These are phyloP conservation scores for Penicillium sp. DNA, from an alignment of 2,329 filamentous ascomycete genomes.

Conservation along the genomic window DNA sequence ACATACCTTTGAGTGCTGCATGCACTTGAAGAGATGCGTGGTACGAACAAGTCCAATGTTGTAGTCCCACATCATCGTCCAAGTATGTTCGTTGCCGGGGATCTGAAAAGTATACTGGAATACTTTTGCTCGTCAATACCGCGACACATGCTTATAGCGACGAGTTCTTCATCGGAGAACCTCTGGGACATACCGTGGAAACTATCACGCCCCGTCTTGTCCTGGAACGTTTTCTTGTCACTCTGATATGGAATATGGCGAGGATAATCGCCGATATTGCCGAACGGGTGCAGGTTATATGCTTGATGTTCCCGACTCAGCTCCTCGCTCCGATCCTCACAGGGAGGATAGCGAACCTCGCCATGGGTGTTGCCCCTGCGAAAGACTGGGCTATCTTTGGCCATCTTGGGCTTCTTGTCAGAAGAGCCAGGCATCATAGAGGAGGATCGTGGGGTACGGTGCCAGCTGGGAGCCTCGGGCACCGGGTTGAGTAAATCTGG, in stretches of 20 bases:
- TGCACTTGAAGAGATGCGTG: constrained; percentile 90
- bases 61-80: constrained; percentile 93
- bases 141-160: background rate
- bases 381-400: constrained; percentile 60
- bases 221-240: constrained; percentile 81
- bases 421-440: background rate
- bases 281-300: constrained; percentile 63
- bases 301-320: constrained; percentile 54
- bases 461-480: background rate
- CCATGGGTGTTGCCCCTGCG: constrained; percentile 59
- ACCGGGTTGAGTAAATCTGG: background rate
- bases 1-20: constrained; percentile 75
- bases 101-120: constrained; percentile 70
- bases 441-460: background rate
- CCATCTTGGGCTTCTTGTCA: constrained; percentile 50
- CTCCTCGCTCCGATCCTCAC: constrained; percentile 58
- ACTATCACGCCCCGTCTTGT: constrained; percentile 78
- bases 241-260: constrained; percentile 90
- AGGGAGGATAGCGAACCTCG: constrained; percentile 66
- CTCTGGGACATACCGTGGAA: constrained; percentile 95
- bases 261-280: constrained; percentile 53
- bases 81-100: constrained; percentile 60
- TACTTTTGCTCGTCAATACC: constrained; percentile 18
- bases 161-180: no score
- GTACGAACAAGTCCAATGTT: constrained; percentile 89